Conservation (phyloP, 1,284 basidiomycete species). For the Stereum hirsutum region DNA sequence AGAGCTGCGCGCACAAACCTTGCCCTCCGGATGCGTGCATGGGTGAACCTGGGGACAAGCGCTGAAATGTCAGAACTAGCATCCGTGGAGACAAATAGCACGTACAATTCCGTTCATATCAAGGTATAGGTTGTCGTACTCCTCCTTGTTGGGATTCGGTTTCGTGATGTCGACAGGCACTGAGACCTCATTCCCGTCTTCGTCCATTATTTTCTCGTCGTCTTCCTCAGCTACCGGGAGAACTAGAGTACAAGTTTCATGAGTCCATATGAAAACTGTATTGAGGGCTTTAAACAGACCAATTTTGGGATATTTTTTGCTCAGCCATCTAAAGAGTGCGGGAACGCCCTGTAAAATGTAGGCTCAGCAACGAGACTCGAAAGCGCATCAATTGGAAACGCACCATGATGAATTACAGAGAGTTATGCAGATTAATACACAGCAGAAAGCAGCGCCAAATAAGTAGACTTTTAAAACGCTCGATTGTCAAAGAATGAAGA, state of each 20-base stretch:
- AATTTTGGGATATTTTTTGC: slow-evolving; percentile 96
- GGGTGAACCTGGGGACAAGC: slow-evolving; percentile 74
- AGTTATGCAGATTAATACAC: too few relatives aligned
- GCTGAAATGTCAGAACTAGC: slow-evolving; percentile 4
- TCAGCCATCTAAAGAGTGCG: slow-evolving; percentile 90
- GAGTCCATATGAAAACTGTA: not conserved
- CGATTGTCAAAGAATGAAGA: too few relatives aligned
- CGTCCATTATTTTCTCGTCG: slow-evolving; percentile 57
- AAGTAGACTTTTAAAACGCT: too few relatives aligned
- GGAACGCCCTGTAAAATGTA: slow-evolving; percentile 80
- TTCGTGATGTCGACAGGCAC: slow-evolving; percentile 79
- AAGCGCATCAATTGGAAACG: too few relatives aligned
- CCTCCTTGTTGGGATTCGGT: slow-evolving; percentile 92
- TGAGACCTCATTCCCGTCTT: slow-evolving; percentile 57
- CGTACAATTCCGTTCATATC: slow-evolving; percentile 87
- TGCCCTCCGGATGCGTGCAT: slow-evolving; percentile 97
- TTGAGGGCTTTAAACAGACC: slow-evolving; percentile 34
- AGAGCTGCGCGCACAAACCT: slow-evolving; percentile 34
- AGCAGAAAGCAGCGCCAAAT: too few relatives aligned
- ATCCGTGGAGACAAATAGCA: slow-evolving; percentile 8
- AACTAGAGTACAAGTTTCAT: slow-evolving; percentile 34
- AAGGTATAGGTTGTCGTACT: slow-evolving; percentile 95
- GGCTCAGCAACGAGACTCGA: too few relatives aligned
- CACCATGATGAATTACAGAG: too few relatives aligned
- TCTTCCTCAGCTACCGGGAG: slow-evolving; percentile 78